Percentiles rank a stretch among this genome's conserved stretches.
phyloP scores from a whole-genome alignment of 345 rosid species.

The Lepidium africanum region DNA sequence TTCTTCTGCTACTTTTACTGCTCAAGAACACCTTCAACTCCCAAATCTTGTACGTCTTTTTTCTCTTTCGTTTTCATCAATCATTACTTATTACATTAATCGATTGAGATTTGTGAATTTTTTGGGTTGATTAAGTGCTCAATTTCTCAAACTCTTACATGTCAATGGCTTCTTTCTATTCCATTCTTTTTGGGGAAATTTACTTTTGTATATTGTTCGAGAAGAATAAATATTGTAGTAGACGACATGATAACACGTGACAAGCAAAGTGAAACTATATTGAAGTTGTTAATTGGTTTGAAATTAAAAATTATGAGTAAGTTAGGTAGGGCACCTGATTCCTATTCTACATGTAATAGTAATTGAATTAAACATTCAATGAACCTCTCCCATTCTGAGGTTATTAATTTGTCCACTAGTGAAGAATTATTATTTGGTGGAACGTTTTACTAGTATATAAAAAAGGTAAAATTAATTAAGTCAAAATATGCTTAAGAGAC shows the following conservation, averaged over 20 bases:
- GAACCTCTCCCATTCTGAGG: neutral
- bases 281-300: slow-evolving; percentile 2
- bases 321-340: slow-evolving; percentile 28
- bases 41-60: slow-evolving; percentile 22
- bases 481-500: slow-evolving; percentile 23
- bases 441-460: neutral
- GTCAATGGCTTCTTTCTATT: neutral
- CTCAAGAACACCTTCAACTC: slow-evolving; percentile 29
- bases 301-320: neutral
- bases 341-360: slow-evolving; percentile 19
- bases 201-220: neutral
- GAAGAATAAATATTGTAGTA: neutral
- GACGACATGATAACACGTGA: slow-evolving; percentile 9
- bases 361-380: slow-evolving; percentile 12
- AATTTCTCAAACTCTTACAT: neutral
- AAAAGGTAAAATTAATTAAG: slow-evolving; percentile 7
- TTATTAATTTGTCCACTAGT: neutral
- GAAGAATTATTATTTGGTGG: neutral
- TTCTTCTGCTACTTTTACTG: slow-evolving; percentile 30
- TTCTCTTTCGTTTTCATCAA: neutral
- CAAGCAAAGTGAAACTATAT: slow-evolving; percentile 4
- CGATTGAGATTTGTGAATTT: neutral
- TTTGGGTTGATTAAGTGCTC: neutral
- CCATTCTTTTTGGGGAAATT: neutral
- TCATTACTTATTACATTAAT: no score